Evolutionary conservation across 805 yeast species (phyloP).

Genomic region (Sugiyamaella lignohabitans): DNA sequence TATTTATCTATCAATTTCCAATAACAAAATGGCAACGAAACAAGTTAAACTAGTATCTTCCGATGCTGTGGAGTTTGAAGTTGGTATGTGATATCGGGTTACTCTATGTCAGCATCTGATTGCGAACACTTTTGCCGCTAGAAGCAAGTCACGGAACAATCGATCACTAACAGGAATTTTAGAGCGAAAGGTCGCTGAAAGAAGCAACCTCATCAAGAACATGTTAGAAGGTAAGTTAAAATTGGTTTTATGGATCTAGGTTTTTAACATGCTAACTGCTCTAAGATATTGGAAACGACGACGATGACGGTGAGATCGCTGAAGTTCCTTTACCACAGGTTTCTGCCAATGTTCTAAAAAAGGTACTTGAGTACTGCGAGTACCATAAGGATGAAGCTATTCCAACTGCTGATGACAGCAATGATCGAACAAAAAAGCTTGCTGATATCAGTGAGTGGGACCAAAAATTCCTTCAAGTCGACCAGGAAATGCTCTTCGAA

Average conservation of each 20-base stretch:
- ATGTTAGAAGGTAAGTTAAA: constrained; percentile 63
- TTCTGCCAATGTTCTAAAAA: constrained; percentile 64
- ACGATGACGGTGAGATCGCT: constrained; percentile 52
- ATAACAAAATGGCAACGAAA: no score
- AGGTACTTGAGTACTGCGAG: constrained; percentile 94
- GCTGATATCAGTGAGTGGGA: constrained; percentile 96
- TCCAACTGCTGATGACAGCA: constrained; percentile 78
- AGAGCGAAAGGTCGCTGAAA: constrained; percentile 69
- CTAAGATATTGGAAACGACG: constrained; percentile 45
- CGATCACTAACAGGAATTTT: not conserved
- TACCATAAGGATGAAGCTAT: constrained; percentile 74
- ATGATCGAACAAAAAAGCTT: constrained; percentile 54
- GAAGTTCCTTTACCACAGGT: constrained; percentile 68
- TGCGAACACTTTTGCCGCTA: not conserved
- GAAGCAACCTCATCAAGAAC: constrained; percentile 77
- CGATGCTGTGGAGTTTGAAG: constrained; percentile 73
- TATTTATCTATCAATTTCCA: no score
- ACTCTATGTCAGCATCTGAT: not conserved
- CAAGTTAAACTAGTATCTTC: constrained; percentile 56
- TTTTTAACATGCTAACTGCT: not conserved
- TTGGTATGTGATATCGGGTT: no score
- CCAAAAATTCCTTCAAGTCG: constrained; percentile 85
- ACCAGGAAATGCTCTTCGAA: constrained; percentile 53
- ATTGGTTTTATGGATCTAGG: not conserved
- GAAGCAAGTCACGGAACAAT: no score